Evolutionary conservation across 2,329 filamentous ascomycete species (phyloP), one percentile per base, ranked within the genome.

Genomic region (Aspergillus sp.): DNA sequence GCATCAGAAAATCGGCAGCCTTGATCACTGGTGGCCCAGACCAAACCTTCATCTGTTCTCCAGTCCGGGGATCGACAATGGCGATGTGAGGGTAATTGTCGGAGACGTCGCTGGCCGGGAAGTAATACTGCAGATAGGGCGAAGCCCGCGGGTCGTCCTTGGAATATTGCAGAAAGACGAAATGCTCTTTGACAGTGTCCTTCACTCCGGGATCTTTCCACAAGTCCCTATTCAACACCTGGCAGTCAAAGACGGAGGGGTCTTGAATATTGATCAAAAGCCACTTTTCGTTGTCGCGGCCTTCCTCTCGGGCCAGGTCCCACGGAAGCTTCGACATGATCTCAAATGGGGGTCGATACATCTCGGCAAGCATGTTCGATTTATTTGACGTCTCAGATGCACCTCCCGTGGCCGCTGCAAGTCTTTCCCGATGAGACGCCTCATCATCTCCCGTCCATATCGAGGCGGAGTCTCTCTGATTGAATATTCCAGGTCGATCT

Each of bases 31-130:
- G 90, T 7, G 84, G 81, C 1, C 93, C 92, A 13, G 89, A 91
- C 93, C 94, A 97, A 1, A 92, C 84, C 76, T 99, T 99, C 70
- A 99, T 89, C 71, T 97, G 91, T 74, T 99, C 94, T 55, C 94
- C 94, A 0, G 94, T 99, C 54, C 94, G 83, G 2, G 94, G 94
- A 64, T 99, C 94, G 56, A 99, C 85, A 57, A 99, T 96, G 42
- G 91, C 91, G 52, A 97, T 94, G 68, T 99, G 92, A 5, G 94
- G 94, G 68, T 95, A 99, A 62, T 92, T 91, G 65, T 93, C 88
- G n/a, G 86, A 82, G 65, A 88, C 88, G 64, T 96, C 91, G 60
- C 88, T 84, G 41, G 79, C 78, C 50, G 85, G 82, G 68, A 97
- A 92, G 76, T 99, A 99, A 72, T 96, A 96, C 51, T 89, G 89